Evolutionary conservation across 768 basidiomycete species (phyloP).

Genomic region (Amanita muscaria): DNA sequence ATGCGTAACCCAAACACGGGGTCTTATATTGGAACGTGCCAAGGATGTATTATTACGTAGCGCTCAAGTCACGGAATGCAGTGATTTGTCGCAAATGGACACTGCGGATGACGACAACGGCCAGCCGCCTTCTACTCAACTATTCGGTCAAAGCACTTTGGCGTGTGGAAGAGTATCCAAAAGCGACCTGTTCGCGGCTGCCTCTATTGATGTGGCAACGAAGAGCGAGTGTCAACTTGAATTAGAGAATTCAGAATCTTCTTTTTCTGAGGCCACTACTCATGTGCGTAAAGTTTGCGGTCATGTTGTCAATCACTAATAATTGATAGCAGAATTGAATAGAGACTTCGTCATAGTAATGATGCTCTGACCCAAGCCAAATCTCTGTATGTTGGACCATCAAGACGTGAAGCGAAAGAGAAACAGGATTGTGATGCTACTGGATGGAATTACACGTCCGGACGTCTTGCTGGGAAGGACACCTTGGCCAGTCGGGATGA

Average conservation of each 20-base stretch:
- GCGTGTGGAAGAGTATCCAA: slow-evolving; percentile 14
- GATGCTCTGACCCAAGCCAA: slow-evolving; percentile 7
- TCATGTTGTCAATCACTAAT: too few relatives aligned
- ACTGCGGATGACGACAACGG: slow-evolving; percentile 4
- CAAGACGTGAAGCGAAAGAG: too few relatives aligned
- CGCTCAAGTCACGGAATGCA: slow-evolving; percentile 9
- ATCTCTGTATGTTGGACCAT: too few relatives aligned
- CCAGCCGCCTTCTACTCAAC: slow-evolving; percentile 25
- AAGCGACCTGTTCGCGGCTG: neutral
- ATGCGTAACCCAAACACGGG: slow-evolving; percentile 38
- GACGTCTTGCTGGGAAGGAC: neutral
- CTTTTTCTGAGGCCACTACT: too few relatives aligned
- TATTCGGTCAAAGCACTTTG: slow-evolving; percentile 32
- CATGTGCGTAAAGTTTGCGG: too few relatives aligned
- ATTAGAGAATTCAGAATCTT: too few relatives aligned
- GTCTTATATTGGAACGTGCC: slow-evolving; percentile 30
- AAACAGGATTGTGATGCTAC: too few relatives aligned
- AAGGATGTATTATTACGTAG: slow-evolving; percentile 21
- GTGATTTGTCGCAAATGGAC: neutral
- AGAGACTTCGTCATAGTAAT: neutral
- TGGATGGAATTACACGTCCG: too few relatives aligned
- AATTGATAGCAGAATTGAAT: too few relatives aligned
- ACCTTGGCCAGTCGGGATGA: slow-evolving; percentile 11
- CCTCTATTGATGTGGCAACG: neutral
- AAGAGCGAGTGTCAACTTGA: too few relatives aligned